Evolutionary conservation across 2,329 filamentous ascomycete genomes (phyloP).

Genomic region (Leptographium flavum): DNA sequence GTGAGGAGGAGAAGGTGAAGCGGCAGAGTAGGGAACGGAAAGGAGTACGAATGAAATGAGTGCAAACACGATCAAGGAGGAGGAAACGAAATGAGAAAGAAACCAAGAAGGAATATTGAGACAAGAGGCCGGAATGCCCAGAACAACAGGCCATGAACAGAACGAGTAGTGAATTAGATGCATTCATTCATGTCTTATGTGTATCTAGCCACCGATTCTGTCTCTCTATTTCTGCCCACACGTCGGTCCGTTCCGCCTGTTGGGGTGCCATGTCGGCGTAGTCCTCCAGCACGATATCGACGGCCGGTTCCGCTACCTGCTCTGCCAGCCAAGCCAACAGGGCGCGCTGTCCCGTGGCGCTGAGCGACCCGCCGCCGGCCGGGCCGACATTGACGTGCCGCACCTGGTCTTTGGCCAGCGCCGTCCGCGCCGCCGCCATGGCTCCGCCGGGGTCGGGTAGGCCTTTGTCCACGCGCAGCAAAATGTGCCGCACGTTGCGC

Average conservation of each 20-base stretch:
- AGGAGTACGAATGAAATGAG: background rate
- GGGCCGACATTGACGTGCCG: slow-evolving; percentile 22
- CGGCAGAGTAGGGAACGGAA: background rate
- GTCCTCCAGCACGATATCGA: background rate
- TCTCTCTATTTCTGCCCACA: too few relatives aligned
- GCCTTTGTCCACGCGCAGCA: slow-evolving; percentile 28
- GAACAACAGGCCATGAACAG: too few relatives aligned
- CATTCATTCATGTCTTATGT: too few relatives aligned
- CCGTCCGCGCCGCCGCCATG: slow-evolving; percentile 15
- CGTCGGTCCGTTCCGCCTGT: too few relatives aligned
- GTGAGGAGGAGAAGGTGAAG: background rate
- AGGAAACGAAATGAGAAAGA: background rate
- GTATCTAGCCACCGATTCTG: too few relatives aligned
- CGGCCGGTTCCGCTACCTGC: slow-evolving; percentile 4
- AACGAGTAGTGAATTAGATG: too few relatives aligned
- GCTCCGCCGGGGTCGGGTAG: slow-evolving; percentile 21
- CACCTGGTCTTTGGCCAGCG: slow-evolving; percentile 18
- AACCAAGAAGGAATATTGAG: too few relatives aligned
- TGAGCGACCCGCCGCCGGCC: background rate
- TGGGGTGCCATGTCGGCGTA: too few relatives aligned
- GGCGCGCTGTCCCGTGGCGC: background rate
- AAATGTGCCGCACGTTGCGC: slow-evolving; percentile 29
- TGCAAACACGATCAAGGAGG: too few relatives aligned
- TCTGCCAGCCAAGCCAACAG: slow-evolving; percentile 8
- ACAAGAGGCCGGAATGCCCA: too few relatives aligned